Evolutionary conservation across 2,329 filamentous ascomycete genomes (phyloP).

Genomic region (Cercospora sesami): DNA sequence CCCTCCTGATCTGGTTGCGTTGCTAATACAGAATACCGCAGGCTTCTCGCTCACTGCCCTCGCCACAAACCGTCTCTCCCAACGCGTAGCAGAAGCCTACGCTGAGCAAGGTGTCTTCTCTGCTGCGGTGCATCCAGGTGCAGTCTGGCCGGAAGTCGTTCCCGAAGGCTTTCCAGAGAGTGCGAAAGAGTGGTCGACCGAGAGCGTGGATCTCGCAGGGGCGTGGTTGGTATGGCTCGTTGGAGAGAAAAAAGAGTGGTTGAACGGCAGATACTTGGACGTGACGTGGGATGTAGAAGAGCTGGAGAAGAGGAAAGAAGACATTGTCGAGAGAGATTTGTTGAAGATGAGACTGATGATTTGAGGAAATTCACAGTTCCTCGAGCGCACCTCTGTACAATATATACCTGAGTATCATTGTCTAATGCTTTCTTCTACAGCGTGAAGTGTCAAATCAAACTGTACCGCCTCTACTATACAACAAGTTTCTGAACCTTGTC

Average conservation of each 20-base stretch:
- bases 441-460: background rate
- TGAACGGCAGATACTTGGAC: slow-evolving; percentile 41
- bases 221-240: slow-evolving; percentile 35
- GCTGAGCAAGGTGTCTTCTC: slow-evolving; percentile 29
- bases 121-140: slow-evolving; percentile 39
- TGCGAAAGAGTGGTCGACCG: slow-evolving; percentile 23
- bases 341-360: slow-evolving; percentile 36
- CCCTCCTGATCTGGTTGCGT: too few relatives aligned
- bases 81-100: slow-evolving; percentile 39
- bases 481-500: background rate
- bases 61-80: slow-evolving; percentile 38
- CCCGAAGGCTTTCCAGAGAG: slow-evolving; percentile 36
- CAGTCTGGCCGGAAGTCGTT: slow-evolving; percentile 36
- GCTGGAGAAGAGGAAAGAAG: slow-evolving; percentile 37
- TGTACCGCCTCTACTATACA: background rate
- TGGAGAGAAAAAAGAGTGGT: slow-evolving; percentile 40
- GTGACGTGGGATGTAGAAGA: slow-evolving; percentile 44
- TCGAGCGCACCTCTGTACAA: background rate
- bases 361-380: background rate
- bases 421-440: background rate
- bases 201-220: slow-evolving; percentile 34
- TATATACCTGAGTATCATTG: background rate
- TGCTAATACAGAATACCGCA: background rate
- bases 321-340: slow-evolving; percentile 39
- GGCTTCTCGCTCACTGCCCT: slow-evolving; percentile 40